Base-by-base conservation (phyloP, 106 monocot genomes). In the Dendrobium officinale region DNA sequence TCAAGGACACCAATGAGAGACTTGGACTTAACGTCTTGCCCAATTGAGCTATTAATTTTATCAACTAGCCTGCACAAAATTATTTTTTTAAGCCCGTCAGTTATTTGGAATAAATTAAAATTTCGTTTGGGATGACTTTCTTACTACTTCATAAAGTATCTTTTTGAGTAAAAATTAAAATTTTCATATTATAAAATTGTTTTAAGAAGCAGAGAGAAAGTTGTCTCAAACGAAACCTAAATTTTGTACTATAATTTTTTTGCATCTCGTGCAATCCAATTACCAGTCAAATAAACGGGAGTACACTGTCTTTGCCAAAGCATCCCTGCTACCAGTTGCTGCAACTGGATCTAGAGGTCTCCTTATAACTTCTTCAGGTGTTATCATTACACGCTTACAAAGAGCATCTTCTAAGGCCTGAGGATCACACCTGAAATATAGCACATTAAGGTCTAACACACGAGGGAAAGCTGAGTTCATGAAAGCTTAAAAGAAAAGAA, bases 211-310 rank as follows among this genome's bases (percentile, higher is more conserved):
- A 31, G 31, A 31, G 1, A 31, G 31, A 31, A 31, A 31, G 1
- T 31, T 1, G 1, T 31, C 1, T 1, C 31, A 31, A 31, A 31
- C 1, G 31, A 31, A 31, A 31, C 31, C 31, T 31, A 31, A 70
- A 70, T 37, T 2, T 70, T 33, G 24, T 17, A 11, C 13, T 37
- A 33, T 13, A 37, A 3, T 22, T 70, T 51, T 75, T 2, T 41
- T 58, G 22, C 15, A n/a, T 42, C 40, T 55, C 13, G 55, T 13
- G 18, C 49, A 73, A 76, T 79, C n/a, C 1, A 4, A 67, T 81
- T 95, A 99, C 95, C 99, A 99, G 77, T 99, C 99, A 88, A 99
- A 99, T 67, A 99, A 85, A 51, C 93, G 93, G 19, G 93, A 93
- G 67, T 99, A 99, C 77, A 93, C 80, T 45, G 95, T 99, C 82